Conservation (phyloP, 2,329 filamentous ascomycete species). For the Talaromyces atroroseus region DNA sequence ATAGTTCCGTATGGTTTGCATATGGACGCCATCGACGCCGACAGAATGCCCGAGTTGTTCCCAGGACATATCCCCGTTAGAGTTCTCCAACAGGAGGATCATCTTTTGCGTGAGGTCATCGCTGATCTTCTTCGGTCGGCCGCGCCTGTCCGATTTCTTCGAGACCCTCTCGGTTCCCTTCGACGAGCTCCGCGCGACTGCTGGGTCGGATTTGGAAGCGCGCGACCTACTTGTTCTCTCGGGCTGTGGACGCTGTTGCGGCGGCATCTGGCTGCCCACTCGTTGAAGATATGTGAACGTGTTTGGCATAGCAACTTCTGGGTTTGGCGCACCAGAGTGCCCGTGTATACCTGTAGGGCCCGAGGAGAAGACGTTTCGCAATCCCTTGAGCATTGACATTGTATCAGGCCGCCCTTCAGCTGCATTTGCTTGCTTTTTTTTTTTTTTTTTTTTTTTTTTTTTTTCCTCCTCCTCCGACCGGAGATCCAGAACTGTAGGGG, state of each 20-base stretch:
- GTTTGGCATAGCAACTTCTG: slow-evolving; percentile 7
- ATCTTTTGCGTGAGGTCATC: slow-evolving; percentile 16
- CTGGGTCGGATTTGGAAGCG: slow-evolving; percentile 4
- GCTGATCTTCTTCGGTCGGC: slow-evolving; percentile 16
- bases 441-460: slow-evolving; percentile 5
- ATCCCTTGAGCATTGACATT: slow-evolving; percentile 11
- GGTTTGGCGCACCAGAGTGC: background rate
- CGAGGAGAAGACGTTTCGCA: slow-evolving; percentile 3
- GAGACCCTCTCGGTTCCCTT: slow-evolving; percentile 8
- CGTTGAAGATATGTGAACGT: slow-evolving; percentile 11
- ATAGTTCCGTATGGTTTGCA: slow-evolving; percentile 16
- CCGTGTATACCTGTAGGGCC: slow-evolving; percentile 4
- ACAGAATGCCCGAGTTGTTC: slow-evolving; percentile 14
- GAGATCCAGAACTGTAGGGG: background rate
- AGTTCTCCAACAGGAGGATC: slow-evolving; percentile 14
- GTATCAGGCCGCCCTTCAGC: background rate
- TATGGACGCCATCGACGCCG: slow-evolving; percentile 15
- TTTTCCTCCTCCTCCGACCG: background rate
- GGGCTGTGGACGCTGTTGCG: slow-evolving; percentile 2
- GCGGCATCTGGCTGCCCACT: slow-evolving; percentile 4
- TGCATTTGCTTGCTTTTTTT: background rate
- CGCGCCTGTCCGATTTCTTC: slow-evolving; percentile 13
- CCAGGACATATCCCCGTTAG: slow-evolving; percentile 11
- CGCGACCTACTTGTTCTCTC: slow-evolving; percentile 4
- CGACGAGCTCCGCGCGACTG: background rate